Evolutionary conservation across 2,329 filamentous ascomycete genomes (phyloP).

Genomic region (Chaetomiaceae sp.): DNA sequence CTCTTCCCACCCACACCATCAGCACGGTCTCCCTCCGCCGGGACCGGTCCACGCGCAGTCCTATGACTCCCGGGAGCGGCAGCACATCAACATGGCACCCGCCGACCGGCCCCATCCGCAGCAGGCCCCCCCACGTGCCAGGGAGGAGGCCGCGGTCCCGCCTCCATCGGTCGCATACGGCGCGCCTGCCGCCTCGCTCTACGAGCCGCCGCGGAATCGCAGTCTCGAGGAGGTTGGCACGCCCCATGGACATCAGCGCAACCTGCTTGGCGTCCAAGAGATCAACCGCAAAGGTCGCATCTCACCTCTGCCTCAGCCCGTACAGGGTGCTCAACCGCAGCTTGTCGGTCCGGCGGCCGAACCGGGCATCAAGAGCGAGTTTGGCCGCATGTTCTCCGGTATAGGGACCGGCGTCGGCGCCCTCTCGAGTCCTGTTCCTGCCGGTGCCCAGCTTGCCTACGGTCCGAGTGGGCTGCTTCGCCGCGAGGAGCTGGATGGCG

Average conservation of each 20-base stretch:
- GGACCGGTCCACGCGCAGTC: slow-evolving; percentile 30
- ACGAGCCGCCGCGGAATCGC: slow-evolving; percentile 39
- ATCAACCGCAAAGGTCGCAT: slow-evolving; percentile 75
- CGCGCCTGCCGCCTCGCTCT: slow-evolving; percentile 36
- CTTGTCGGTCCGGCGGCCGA: slow-evolving; percentile 73
- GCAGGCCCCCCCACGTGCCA: slow-evolving; percentile 34
- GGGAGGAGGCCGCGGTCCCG: slow-evolving; percentile 43
- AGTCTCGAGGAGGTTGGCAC: slow-evolving; percentile 49
- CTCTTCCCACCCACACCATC: slow-evolving; percentile 28
- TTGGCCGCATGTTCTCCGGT: slow-evolving; percentile 92
- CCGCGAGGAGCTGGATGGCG: slow-evolving; percentile 47
- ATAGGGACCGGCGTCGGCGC: slow-evolving; percentile 58
- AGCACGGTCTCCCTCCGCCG: slow-evolving; percentile 29
- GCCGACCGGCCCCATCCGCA: slow-evolving; percentile 29
- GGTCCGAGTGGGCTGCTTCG: slow-evolving; percentile 40
- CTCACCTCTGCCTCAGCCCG: slow-evolving; percentile 86
- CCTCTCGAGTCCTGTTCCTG: slow-evolving; percentile 46
- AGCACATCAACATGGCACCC: slow-evolving; percentile 37
- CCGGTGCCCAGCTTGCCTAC: slow-evolving; percentile 41
- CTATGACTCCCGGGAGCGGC: slow-evolving; percentile 48
- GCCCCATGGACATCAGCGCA: slow-evolving; percentile 53
- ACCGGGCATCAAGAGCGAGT: slow-evolving; percentile 88
- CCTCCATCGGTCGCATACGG: slow-evolving; percentile 47
- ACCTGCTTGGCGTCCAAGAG: slow-evolving; percentile 71
- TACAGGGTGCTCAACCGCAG: slow-evolving; percentile 83